Evolutionary conservation across 2,329 filamentous ascomycete species (phyloP), one percentile per base, ranked within the genome.

Genomic region (Dothidotthia symphoricarpi): DNA sequence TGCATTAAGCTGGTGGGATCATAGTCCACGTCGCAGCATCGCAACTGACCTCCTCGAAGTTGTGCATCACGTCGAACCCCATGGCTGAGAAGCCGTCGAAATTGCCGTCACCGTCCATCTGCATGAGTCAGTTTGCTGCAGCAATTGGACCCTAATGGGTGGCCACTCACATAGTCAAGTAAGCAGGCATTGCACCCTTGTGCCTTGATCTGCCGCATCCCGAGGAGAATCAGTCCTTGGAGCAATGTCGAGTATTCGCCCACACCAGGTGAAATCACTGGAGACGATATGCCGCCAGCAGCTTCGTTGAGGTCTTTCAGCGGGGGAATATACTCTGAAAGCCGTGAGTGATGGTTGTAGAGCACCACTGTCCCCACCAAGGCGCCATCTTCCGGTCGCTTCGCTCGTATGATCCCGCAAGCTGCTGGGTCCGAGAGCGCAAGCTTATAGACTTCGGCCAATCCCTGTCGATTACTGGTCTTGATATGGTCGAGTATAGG

Each of bases 381-480:
- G n/a, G 73, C 73, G 2, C 80, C 80, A 39, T 83, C 84, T 31
- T 79, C 76, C 0, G 77, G 75, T 37, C 82, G 75, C 66, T 89
- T 93, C 15, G 88, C 88, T 19, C 88, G 80, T 41, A 95, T 89
- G 41, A 95, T 86, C 25, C 86, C 87, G 54, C 86, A 91, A 11
- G 82, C 76, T 43, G 82, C 79, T 16, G 78, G 78, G 51, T 88
- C 85, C 8, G 79, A 75, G 2, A 95, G 73, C 0, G 87, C 88
- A 36, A 82, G 77, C 38, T 81, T 81, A 69, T 95, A 95, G 14
- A 94, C 80, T 61, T 90, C 87, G 25, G 85, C 75, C 0, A 91
- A 78, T 28, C 89, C 88, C 38, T 86, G 83, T n/a, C 82, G 79
- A 27, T 86, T 82, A 64, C 85, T 82, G 1, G 81, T 78, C 36